A percentile compares a stretch with the other conserved stretches of the same genome.
These are phyloP conservation scores for Talaromyces albobiverticillius DNA, from an alignment of 2,329 filamentous ascomycete species.

Conservation along the genomic window DNA sequence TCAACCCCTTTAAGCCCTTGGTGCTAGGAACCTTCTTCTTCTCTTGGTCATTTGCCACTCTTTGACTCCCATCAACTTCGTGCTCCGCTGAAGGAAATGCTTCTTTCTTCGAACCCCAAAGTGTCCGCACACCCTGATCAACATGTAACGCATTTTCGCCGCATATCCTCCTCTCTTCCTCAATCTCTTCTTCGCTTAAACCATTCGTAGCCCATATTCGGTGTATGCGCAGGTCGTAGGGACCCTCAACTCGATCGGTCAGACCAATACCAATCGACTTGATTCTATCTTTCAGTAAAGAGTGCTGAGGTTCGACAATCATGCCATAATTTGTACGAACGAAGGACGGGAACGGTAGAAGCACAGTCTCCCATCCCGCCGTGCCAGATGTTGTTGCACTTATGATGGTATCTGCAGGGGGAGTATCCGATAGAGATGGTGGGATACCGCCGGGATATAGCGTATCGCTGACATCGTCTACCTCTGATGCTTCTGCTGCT, in stretches of 20 bases:
- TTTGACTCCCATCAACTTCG: slow-evolving; percentile 9
- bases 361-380: slow-evolving; percentile 91
- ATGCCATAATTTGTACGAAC: slow-evolving; percentile 91
- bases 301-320: slow-evolving; percentile 88
- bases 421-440: slow-evolving; percentile 36
- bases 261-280: slow-evolving; percentile 81
- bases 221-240: slow-evolving; percentile 82
- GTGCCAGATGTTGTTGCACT: slow-evolving; percentile 54
- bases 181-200: slow-evolving; percentile 38
- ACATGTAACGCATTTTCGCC: slow-evolving; percentile 36
- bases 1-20: slow-evolving; percentile 34
- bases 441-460: slow-evolving; percentile 30
- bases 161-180: slow-evolving; percentile 41
- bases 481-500: slow-evolving; percentile 19
- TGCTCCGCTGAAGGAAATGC: slow-evolving; percentile 4
- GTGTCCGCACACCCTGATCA: slow-evolving; percentile 32
- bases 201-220: slow-evolving; percentile 88
- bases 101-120: slow-evolving; percentile 21
- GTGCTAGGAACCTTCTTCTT: slow-evolving; percentile 21
- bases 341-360: slow-evolving; percentile 88
- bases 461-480: slow-evolving; percentile 21
- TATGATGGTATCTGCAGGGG: slow-evolving; percentile 34
- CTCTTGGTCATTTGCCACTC: slow-evolving; percentile 12
- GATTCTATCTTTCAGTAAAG: slow-evolving; percentile 82
- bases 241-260: slow-evolving; percentile 83